Evolutionary conservation across 768 basidiomycete species (phyloP).

Genomic region (Antrodiella citrinella): DNA sequence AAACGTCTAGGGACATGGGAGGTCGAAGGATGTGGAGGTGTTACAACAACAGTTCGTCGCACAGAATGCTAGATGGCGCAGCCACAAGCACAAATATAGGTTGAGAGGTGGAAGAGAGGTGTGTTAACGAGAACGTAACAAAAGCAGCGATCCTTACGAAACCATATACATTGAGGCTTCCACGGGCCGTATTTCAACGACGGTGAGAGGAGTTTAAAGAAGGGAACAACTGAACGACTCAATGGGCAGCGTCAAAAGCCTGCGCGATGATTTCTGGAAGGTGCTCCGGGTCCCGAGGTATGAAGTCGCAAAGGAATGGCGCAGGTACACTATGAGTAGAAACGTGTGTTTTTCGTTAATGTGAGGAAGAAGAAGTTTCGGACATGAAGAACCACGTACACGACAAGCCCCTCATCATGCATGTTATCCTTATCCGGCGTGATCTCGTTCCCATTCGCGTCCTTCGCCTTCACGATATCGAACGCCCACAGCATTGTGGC

Average conservation of each 20-base stretch:
- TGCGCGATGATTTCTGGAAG: background rate
- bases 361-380: background rate
- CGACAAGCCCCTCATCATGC: slow-evolving; percentile 3
- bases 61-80: too few relatives aligned
- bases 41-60: too few relatives aligned
- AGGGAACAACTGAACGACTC: too few relatives aligned
- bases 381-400: slow-evolving; percentile 2
- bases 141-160: too few relatives aligned
- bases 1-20: too few relatives aligned
- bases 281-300: background rate
- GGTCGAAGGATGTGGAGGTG: too few relatives aligned
- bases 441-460: slow-evolving; percentile 10
- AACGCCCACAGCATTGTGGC: slow-evolving; percentile 10
- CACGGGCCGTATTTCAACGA: too few relatives aligned
- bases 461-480: slow-evolving; percentile 7
- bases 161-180: too few relatives aligned
- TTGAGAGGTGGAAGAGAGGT: too few relatives aligned
- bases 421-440: slow-evolving; percentile 3
- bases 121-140: too few relatives aligned
- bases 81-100: too few relatives aligned
- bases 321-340: background rate
- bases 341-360: background rate
- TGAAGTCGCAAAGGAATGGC: background rate
- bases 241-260: background rate
- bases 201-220: too few relatives aligned